Evolutionary conservation across 306 rosid genomes (phyloP).

Genomic region (Vachellia pachyceras): DNA sequence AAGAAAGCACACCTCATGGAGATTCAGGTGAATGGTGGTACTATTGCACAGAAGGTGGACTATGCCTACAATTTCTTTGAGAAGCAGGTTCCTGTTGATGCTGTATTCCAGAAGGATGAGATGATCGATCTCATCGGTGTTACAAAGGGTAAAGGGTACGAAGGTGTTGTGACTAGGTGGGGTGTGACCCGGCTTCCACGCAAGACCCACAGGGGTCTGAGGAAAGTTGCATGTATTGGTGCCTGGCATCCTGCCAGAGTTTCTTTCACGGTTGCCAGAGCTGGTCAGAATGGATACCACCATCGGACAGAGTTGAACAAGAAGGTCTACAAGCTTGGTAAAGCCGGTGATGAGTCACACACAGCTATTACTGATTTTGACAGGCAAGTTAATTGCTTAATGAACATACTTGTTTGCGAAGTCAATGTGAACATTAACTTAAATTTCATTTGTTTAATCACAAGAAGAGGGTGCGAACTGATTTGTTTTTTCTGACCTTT

Average conservation of each 20-base stretch:
- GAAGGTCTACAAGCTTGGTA: constrained; percentile 77
- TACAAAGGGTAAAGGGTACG: constrained; percentile 90
- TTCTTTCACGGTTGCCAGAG: constrained; percentile 87
- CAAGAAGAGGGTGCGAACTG: neutral
- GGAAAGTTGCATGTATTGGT: constrained; percentile 96
- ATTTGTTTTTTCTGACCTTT: constrained; percentile 9
- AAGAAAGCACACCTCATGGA: constrained; percentile 95
- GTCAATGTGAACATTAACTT: neutral
- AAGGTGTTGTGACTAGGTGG: constrained; percentile 91
- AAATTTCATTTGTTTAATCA: neutral
- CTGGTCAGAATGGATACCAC: constrained; percentile 91
- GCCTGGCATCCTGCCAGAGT: constrained; percentile 97
- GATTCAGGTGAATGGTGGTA: constrained; percentile 82
- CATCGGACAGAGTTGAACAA: constrained; percentile 90
- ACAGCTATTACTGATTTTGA: constrained; percentile 72
- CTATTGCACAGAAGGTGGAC: constrained; percentile 77
- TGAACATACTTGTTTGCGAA: neutral
- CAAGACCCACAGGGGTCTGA: constrained; percentile 84
- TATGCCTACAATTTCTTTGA: constrained; percentile 74
- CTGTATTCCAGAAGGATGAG: constrained; percentile 93
- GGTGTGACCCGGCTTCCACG: constrained; percentile 94
- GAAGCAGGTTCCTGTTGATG: constrained; percentile 82
- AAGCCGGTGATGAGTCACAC: constrained; percentile 69
- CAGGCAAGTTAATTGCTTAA: constrained; percentile 48
- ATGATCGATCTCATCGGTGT: constrained; percentile 88